A percentile compares a stretch with the other conserved stretches of the same genome.
Conservation (phyloP, 139 green algal species). For the Klebsormidium nitens region DNA sequence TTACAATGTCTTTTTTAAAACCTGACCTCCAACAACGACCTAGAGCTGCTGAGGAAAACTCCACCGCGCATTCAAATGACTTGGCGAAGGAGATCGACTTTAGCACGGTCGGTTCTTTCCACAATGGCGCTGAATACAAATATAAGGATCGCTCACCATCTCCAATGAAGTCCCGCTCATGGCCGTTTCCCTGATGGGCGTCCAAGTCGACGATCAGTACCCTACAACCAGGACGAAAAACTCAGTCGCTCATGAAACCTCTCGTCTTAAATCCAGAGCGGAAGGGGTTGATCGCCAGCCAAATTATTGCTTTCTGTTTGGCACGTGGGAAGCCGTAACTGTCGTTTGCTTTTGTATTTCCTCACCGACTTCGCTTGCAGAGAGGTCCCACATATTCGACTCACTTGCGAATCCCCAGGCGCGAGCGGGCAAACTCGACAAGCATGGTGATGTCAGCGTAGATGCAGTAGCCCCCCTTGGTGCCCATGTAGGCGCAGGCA, state of each 20-base stretch:
- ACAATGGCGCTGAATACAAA: background rate
- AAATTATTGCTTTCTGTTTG: too few species aligned
- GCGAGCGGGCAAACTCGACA: conserved; percentile 15
- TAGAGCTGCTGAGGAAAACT: background rate
- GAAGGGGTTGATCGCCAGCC: too few species aligned
- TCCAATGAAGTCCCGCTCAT: background rate
- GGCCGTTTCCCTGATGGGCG: conserved; percentile 20
- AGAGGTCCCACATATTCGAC: too few species aligned
- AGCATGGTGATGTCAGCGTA: conserved; percentile 26
- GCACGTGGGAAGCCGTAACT: too few species aligned
- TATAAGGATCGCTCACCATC: background rate
- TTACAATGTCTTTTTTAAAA: conserved; percentile 1
- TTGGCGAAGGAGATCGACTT: background rate
- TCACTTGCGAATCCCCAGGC: background rate
- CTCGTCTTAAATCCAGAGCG: too few species aligned
- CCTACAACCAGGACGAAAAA: background rate
- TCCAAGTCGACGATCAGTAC: conserved; percentile 21
- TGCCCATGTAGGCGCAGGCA: background rate
- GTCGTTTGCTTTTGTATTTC: too few species aligned
- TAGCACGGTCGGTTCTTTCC: background rate
- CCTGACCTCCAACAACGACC: background rate
- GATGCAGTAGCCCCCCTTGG: conserved; percentile 21
- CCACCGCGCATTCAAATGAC: too few species aligned
- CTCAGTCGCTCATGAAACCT: background rate
- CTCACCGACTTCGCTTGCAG: too few species aligned